These are phyloP conservation scores for Aegilops sharonensis DNA, from an alignment of 176 grass and related monocot genomes.

Conservation along the genomic window DNA sequence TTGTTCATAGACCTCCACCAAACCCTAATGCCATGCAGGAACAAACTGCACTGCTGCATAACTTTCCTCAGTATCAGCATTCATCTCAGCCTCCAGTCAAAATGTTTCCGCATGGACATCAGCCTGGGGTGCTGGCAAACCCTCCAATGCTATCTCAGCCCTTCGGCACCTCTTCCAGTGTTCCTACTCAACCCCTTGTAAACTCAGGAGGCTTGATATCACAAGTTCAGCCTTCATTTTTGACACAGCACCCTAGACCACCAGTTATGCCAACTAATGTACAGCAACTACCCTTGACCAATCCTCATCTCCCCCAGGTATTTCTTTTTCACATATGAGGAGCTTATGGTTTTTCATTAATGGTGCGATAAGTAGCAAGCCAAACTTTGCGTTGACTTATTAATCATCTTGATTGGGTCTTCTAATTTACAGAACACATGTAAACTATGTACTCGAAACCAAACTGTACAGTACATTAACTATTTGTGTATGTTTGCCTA, in stretches of 20 bases:
- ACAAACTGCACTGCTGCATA: slow-evolving; percentile 30
- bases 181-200: slow-evolving; percentile 44
- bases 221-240: slow-evolving; percentile 48
- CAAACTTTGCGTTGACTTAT: background rate
- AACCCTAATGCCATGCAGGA: slow-evolving; percentile 52
- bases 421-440: background rate
- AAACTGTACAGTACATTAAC: slow-evolving; percentile 7
- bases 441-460: slow-evolving; percentile 13
- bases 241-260: slow-evolving; percentile 46
- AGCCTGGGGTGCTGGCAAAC: slow-evolving; percentile 20
- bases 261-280: slow-evolving; percentile 41
- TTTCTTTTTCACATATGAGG: slow-evolving; percentile 22
- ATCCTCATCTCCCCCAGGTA: slow-evolving; percentile 67
- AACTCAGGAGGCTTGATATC: slow-evolving; percentile 54
- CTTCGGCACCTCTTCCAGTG: slow-evolving; percentile 42
- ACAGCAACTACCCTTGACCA: slow-evolving; percentile 44
- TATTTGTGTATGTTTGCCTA: background rate
- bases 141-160: slow-evolving; percentile 47
- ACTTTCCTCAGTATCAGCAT: slow-evolving; percentile 56
- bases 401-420: background rate
- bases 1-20: slow-evolving; percentile 38
- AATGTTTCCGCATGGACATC: slow-evolving; percentile 43
- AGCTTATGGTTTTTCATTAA: background rate
- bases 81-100: slow-evolving; percentile 35
- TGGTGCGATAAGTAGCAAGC: background rate